These are phyloP conservation scores for Beauveria brongniartii DNA, from an alignment of 2,329 filamentous ascomycete species.

Conservation along the genomic window DNA sequence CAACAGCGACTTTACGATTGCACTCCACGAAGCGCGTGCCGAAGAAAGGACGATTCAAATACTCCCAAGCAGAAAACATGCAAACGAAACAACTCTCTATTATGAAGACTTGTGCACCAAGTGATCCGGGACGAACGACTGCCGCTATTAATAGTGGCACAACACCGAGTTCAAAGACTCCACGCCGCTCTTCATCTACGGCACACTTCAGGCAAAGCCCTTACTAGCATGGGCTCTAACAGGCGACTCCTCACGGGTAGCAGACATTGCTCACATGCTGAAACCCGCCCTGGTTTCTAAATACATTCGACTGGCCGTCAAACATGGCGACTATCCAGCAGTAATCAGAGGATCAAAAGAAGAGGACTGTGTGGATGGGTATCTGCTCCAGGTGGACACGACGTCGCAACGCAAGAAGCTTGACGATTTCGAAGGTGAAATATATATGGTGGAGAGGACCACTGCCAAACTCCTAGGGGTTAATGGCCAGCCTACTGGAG, in stretches of 20 bases:
- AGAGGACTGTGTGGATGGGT: conserved; percentile 18
- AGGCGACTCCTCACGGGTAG: conserved; percentile 17
- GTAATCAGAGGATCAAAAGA: conserved; percentile 12
- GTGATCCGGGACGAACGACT: too few species aligned
- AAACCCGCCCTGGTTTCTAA: conserved; percentile 6
- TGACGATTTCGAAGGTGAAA: conserved; percentile 26
- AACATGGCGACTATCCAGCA: conserved; percentile 20
- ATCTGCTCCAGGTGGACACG: conserved; percentile 17
- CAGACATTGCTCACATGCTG: not conserved
- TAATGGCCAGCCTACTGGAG: not conserved
- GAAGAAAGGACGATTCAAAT: too few species aligned
- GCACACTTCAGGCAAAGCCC: conserved; percentile 21
- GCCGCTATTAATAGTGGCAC: too few species aligned
- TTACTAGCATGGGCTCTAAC: conserved; percentile 23
- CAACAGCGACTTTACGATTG: too few species aligned
- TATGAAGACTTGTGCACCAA: too few species aligned
- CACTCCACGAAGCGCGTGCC: too few species aligned
- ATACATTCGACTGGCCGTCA: conserved; percentile 16
- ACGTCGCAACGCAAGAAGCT: conserved; percentile 22
- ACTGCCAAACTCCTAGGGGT: conserved; percentile 6
- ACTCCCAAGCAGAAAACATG: too few species aligned
- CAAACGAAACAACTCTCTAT: too few species aligned
- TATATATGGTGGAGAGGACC: conserved; percentile 14
- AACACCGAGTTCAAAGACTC: not conserved
- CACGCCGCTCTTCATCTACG: conserved; percentile 22